phyloP scores from a whole-genome alignment of 257 asterid genomes.

The Solanum pinnatisectum region DNA sequence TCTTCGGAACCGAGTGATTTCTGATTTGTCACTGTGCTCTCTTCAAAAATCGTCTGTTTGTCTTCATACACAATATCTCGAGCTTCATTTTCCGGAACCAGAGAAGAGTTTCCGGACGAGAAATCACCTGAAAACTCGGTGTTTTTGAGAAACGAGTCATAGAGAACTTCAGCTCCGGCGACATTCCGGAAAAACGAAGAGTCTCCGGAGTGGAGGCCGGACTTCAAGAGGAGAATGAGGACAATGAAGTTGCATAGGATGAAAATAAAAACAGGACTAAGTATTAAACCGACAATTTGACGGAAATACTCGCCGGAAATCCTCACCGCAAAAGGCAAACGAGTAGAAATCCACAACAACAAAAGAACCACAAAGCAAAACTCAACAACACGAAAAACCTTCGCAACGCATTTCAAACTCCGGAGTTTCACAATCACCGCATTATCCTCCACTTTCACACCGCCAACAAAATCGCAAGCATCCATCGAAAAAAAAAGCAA shows the following conservation, averaged over 20 bases:
- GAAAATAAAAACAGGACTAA: constrained; percentile 54
- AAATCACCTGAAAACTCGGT: background rate
- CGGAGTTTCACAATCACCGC: background rate
- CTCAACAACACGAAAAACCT: constrained; percentile 44
- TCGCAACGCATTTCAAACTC: constrained; percentile 26
- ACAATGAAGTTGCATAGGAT: constrained; percentile 47
- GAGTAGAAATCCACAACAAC: constrained; percentile 35
- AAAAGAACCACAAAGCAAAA: constrained; percentile 19
- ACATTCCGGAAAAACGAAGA: background rate
- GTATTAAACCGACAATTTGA: constrained; percentile 19
- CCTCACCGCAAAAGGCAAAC: constrained; percentile 45
- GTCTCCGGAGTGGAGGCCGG: constrained; percentile 11
- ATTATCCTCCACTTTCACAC: background rate
- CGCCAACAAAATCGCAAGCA: background rate
- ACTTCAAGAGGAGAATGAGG: constrained; percentile 42
- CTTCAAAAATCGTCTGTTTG: constrained; percentile 29
- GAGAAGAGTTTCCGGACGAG: background rate
- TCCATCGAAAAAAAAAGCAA: background rate
- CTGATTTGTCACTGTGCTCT: background rate
- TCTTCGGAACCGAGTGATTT: background rate
- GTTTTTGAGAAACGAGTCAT: constrained; percentile 11
- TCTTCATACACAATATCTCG: constrained; percentile 36
- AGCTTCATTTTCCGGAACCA: constrained; percentile 3
- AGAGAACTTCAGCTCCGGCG: background rate
- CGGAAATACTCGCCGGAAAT: constrained; percentile 54